Conservation (phyloP, 2,329 filamentous ascomycete genomes). For the Sarocladium strictum region DNA sequence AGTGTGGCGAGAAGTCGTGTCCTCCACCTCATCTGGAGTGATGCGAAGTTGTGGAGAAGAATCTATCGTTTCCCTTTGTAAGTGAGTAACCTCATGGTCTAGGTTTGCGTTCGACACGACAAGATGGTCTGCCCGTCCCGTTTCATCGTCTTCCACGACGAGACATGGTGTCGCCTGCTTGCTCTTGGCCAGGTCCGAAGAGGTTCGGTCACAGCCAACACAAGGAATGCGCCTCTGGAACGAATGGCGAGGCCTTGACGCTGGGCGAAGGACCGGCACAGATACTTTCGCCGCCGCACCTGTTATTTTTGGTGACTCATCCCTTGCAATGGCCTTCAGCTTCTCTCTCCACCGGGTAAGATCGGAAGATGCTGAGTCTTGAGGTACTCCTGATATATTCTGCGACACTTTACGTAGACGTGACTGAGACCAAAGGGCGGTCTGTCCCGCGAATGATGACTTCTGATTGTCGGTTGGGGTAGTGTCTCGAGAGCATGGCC, state of each 20-base stretch:
- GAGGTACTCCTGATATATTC: background rate
- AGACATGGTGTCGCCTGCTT: background rate
- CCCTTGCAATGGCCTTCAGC: background rate
- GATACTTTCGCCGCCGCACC: background rate
- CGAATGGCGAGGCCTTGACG: background rate
- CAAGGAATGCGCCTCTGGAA: background rate
- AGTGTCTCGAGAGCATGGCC: background rate
- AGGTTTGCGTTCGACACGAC: background rate
- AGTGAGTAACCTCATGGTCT: background rate
- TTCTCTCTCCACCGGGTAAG: background rate
- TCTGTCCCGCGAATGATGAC: background rate
- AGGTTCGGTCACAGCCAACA: background rate
- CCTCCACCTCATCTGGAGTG: background rate
- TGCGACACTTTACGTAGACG: background rate
- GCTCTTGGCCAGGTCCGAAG: background rate
- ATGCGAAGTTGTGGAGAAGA: background rate
- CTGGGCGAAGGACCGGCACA: background rate
- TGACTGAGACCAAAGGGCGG: background rate
- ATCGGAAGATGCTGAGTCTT: background rate
- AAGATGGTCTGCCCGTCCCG: background rate
- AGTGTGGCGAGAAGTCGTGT: background rate
- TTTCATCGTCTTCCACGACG: background rate
- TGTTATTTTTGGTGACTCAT: background rate
- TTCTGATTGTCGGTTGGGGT: background rate
- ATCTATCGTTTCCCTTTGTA: background rate